Evolutionary conservation across 352 stramenopile species (phyloP), one percentile per base, ranked within the genome.

Genomic region (Globisporangium abappressorium): DNA sequence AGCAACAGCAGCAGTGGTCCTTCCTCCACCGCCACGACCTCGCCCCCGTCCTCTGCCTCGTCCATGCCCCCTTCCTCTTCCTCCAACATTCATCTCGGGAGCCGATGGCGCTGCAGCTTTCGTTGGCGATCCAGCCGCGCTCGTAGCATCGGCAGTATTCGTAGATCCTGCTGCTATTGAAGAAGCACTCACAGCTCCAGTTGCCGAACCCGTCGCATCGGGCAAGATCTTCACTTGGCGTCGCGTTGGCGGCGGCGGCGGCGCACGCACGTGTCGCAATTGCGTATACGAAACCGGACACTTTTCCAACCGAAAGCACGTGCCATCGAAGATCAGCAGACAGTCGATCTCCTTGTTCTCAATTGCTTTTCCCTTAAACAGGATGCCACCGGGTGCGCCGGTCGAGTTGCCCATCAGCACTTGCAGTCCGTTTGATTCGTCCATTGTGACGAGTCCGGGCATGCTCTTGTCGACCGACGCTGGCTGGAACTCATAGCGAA

Each of bases 341-440:
- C 88, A 95, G 60, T 95, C 88, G 14, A 78, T 92, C 9, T 92
- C 83, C 66, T 95, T 95, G 73, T 92, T 86, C 56, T 92, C 84
- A 0, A 78, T 65, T 6, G 85, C 9, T 57, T 94, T 94, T 22
- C 88, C 88, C 57, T 93, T 93, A 71, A 95, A 95, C 28, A 63
- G 73, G 62, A 95, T 87, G 18, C 85, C 84, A 5, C 84, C 84
- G 2, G 77, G 58, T 1, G 79, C 76, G 20, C 81, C 85, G 0
- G 71, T 78, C 28, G 78, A 83, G 41, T 80, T 84, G 22, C 77
- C 79, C 69, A 90, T 81, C 36, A 89, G 71, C 64, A 95, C 86
- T 26, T 90, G 80, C 22, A 90, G 81, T 47, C 76, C 74, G 24
- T 56, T 77, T 20, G 84, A 90, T 5, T 78, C 71, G 61, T 93